phyloP scores from a whole-genome alignment of 2,329 filamentous ascomycete species.

The Microascus cirrosus region DNA sequence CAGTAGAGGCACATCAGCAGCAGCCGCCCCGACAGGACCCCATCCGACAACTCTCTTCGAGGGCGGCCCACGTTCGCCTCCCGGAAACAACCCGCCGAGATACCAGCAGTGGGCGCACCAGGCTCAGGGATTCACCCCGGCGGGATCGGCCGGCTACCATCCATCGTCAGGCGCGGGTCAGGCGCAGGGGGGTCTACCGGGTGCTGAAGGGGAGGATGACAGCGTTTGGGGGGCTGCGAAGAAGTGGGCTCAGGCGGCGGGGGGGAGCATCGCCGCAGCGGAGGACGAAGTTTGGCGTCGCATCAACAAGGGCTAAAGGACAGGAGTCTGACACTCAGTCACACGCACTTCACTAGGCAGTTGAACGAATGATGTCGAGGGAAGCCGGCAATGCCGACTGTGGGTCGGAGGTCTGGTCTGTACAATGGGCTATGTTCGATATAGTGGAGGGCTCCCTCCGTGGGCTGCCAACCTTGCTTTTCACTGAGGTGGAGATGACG shows the following conservation, averaged over 20 bases:
- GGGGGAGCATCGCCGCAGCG: slow-evolving; percentile 44
- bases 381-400: background rate
- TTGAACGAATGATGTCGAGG: background rate
- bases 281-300: slow-evolving; percentile 53
- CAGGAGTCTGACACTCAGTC: background rate
- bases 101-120: slow-evolving; percentile 1
- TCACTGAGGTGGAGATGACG: background rate
- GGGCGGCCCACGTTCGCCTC: slow-evolving; percentile 10
- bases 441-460: background rate
- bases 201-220: slow-evolving; percentile 17
- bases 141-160: background rate
- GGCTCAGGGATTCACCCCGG: background rate
- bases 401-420: background rate
- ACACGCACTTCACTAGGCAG: background rate
- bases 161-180: background rate
- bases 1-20: slow-evolving; percentile 24
- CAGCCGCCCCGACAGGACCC: slow-evolving; percentile 9
- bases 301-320: slow-evolving; percentile 44
- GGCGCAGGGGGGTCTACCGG: background rate
- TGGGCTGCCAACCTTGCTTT: background rate
- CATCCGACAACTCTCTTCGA: slow-evolving; percentile 7
- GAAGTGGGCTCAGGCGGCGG: slow-evolving; percentile 45
- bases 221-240: slow-evolving; percentile 46
- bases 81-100: background rate
- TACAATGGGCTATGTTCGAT: background rate